These are phyloP conservation scores for Salinomyces thailandicus DNA, from an alignment of 2,329 filamentous ascomycete genomes.

Conservation along the genomic window DNA sequence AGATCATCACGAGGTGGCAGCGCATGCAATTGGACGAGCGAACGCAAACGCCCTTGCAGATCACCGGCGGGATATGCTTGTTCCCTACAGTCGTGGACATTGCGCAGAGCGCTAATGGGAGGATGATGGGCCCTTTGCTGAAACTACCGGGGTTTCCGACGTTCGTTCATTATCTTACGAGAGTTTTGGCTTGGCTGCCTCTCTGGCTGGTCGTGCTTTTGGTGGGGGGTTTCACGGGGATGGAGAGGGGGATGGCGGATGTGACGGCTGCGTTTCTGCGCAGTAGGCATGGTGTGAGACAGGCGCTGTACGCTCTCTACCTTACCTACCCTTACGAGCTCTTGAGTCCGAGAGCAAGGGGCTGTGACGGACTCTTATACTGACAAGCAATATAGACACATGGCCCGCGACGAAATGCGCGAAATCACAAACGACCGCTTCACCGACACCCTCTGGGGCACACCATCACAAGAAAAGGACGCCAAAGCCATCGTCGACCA, in stretches of 20 bases:
- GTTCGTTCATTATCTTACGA: conserved; percentile 26
- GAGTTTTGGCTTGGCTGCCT: conserved; percentile 35
- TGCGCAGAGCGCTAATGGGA: conserved; percentile 33
- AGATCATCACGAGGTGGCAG: conserved; percentile 21
- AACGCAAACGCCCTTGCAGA: conserved; percentile 7
- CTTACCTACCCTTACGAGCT: too few relatives aligned
- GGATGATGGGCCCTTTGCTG: conserved; percentile 22
- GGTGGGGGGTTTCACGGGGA: conserved; percentile 34
- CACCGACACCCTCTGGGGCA: conserved; percentile 50
- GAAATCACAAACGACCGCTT: conserved; percentile 48
- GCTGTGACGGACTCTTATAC: too few relatives aligned
- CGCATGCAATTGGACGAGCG: neutral
- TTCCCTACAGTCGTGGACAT: conserved; percentile 41
- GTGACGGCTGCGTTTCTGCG: conserved; percentile 43
- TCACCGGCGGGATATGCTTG: conserved; percentile 29
- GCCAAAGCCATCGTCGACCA: neutral
- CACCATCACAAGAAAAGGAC: neutral
- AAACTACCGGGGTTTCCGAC: conserved; percentile 28
- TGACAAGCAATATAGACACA: conserved; percentile 22
- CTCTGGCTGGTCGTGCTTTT: conserved; percentile 29
- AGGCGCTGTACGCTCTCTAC: conserved; percentile 38
- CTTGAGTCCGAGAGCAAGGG: too few relatives aligned
- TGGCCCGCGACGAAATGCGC: conserved; percentile 49
- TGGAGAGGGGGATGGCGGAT: conserved; percentile 34
- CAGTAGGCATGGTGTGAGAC: conserved; percentile 39